Conservation (phyloP, 169 alveolate genomes). For the Eimeria acervulina region DNA sequence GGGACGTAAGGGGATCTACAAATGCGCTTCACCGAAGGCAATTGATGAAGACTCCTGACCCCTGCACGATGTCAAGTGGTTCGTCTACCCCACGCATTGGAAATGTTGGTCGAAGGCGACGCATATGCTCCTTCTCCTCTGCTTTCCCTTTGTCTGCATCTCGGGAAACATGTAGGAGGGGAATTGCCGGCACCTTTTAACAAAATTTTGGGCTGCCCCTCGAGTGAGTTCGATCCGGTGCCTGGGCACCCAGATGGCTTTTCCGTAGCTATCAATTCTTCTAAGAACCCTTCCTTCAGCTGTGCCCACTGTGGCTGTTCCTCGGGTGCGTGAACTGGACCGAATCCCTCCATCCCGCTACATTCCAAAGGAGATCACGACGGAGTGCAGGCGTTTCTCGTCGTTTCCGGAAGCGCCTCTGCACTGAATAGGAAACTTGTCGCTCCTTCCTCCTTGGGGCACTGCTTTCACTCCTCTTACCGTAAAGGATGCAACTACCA, state of each 20-base stretch:
- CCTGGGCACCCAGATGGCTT: too few species aligned
- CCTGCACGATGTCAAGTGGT: too few species aligned
- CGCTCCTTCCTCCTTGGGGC: neutral
- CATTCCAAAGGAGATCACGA: neutral
- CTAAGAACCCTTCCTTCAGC: too few species aligned
- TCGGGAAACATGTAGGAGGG: too few species aligned
- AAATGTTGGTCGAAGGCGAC: neutral
- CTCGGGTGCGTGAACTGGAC: neutral
- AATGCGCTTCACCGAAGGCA: neutral
- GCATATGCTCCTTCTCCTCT: neutral
- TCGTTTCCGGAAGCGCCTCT: neutral
- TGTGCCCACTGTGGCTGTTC: too few species aligned
- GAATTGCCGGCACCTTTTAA: too few species aligned
- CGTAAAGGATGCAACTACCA: neutral
- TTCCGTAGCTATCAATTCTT: too few species aligned
- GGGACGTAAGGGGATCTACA: neutral
- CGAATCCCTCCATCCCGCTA: neutral
- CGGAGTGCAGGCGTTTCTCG: neutral
- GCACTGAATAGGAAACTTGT: neutral
- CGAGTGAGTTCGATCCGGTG: too few species aligned
- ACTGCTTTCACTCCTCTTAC: neutral
- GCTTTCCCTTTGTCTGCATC: neutral
- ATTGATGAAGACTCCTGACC: neutral
- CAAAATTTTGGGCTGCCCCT: too few species aligned
- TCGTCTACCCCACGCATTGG: too few species aligned